A percentile compares a stretch with the other conserved stretches of the same genome.
Conservation (phyloP, 345 rosid genomes). For the Turnera subulata region DNA sequence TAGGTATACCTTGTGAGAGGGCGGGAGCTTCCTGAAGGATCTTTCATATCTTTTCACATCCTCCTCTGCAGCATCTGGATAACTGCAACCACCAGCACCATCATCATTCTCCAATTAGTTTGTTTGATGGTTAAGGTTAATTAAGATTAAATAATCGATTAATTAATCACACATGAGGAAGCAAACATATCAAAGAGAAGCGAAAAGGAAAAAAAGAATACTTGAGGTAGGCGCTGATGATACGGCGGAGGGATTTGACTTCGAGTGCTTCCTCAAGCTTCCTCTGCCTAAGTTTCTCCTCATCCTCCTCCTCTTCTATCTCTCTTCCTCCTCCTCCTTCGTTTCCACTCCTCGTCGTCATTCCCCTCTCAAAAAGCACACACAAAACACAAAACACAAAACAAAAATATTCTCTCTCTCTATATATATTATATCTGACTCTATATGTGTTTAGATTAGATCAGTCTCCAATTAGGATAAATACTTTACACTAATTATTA, state of each 20-base stretch:
- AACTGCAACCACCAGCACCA: constrained; percentile 39
- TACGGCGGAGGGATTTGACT: constrained; percentile 91
- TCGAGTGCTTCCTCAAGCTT: constrained; percentile 92
- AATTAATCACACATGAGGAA: not conserved
- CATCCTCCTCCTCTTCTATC: constrained; percentile 48
- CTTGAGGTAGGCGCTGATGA: constrained; percentile 95
- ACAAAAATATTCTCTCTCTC: too few species aligned
- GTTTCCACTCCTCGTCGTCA: too few species aligned
- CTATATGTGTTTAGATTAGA: too few species aligned
- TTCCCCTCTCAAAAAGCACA: too few species aligned
- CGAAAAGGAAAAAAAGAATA: too few species aligned
- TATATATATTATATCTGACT: too few species aligned
- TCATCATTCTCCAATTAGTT: not conserved
- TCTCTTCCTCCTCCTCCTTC: not conserved
- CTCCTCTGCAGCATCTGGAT: constrained; percentile 84
- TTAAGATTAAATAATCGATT: not conserved
- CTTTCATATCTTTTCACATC: constrained; percentile 80
- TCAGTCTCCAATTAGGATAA: too few species aligned
- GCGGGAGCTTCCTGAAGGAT: constrained; percentile 69
- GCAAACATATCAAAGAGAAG: too few species aligned
- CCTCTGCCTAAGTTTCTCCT: constrained; percentile 56
- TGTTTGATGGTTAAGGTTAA: not conserved
- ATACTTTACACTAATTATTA: too few species aligned
- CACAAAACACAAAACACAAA: too few species aligned
- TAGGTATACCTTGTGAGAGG: constrained; percentile 59